Evolutionary conservation across 2,329 filamentous ascomycete species (phyloP).

Genomic region (Ophiostoma sp.): DNA sequence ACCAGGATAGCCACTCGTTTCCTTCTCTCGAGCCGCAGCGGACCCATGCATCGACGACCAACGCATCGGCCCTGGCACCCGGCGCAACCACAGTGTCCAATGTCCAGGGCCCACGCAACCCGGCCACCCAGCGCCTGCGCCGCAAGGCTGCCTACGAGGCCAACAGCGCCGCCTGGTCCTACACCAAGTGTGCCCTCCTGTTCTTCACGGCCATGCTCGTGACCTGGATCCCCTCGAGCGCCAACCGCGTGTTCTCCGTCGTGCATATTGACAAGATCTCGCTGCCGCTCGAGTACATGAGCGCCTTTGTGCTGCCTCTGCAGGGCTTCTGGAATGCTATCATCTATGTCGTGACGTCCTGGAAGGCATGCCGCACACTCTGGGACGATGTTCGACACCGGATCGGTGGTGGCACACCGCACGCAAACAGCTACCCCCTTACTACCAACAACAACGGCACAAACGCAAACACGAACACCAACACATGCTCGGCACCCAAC

Average conservation of each 20-base stretch:
- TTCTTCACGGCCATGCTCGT: slow-evolving; percentile 67
- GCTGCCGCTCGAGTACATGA: slow-evolving; percentile 61
- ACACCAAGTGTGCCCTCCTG: slow-evolving; percentile 63
- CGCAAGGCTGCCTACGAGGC: slow-evolving; percentile 44
- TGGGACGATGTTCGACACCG: slow-evolving; percentile 33
- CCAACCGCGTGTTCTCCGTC: slow-evolving; percentile 69
- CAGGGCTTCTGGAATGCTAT: slow-evolving; percentile 82
- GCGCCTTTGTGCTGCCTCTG: slow-evolving; percentile 68
- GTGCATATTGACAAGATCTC: slow-evolving; percentile 48
- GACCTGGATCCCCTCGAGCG: slow-evolving; percentile 71
- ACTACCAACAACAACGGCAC: not conserved
- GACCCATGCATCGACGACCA: not conserved
- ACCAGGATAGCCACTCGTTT: not conserved
- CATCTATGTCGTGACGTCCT: slow-evolving; percentile 68
- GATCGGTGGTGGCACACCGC: not conserved
- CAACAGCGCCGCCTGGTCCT: slow-evolving; percentile 61
- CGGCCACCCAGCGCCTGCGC: slow-evolving; percentile 30
- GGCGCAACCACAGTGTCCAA: not conserved
- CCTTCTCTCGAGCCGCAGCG: not conserved
- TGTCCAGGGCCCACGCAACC: slow-evolving; percentile 21
- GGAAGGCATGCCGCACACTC: slow-evolving; percentile 54
- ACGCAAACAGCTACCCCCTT: not conserved
- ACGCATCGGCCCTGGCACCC: not conserved
- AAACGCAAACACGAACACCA: slow-evolving; percentile 15
- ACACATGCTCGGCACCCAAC: slow-evolving; percentile 2